Conservation (phyloP, 345 rosid genomes). For the Dimocarpus longan region DNA sequence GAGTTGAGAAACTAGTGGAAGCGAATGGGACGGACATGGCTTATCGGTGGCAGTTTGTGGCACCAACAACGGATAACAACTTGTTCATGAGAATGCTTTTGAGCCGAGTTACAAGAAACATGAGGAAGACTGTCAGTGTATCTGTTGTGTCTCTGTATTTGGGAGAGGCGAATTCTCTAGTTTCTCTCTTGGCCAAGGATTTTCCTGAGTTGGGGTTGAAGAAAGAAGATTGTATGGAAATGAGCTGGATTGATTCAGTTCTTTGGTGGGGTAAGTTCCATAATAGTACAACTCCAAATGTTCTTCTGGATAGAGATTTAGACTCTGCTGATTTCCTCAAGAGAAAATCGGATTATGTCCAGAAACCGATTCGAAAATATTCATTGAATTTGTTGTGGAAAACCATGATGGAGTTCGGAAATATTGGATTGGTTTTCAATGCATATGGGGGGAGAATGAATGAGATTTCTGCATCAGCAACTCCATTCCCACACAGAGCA, state of each 20-base stretch:
- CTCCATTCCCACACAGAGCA: not conserved
- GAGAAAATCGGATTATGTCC: too few species aligned
- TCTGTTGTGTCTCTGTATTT: conserved; percentile 43
- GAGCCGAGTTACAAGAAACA: conserved; percentile 48
- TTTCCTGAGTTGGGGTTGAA: conserved; percentile 55
- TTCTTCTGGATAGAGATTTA: conserved; percentile 40
- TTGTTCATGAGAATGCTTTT: conserved; percentile 70
- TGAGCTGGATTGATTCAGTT: conserved; percentile 62
- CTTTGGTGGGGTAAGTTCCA: conserved; percentile 48
- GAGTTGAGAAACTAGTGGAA: conserved; percentile 34
- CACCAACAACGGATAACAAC: conserved; percentile 45
- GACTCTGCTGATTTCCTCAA: conserved; percentile 12
- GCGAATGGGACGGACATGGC: conserved; percentile 45
- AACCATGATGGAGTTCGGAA: not conserved
- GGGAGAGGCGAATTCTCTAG: conserved; percentile 42
- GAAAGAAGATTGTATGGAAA: conserved; percentile 47
- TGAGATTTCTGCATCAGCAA: not conserved
- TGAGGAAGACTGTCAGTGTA: conserved; percentile 41
- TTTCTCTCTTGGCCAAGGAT: conserved; percentile 36
- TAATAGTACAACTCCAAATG: conserved; percentile 37
- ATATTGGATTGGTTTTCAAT: not conserved
- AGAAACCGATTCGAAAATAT: too few species aligned
- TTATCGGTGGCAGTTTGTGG: conserved; percentile 53
- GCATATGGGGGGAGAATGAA: not conserved
- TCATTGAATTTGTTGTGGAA: too few species aligned